Percentiles rank a stretch among this genome's conserved stretches.
These are phyloP conservation scores for Posidonia oceanica DNA, from an alignment of 116 monocot species.

Conservation along the genomic window DNA sequence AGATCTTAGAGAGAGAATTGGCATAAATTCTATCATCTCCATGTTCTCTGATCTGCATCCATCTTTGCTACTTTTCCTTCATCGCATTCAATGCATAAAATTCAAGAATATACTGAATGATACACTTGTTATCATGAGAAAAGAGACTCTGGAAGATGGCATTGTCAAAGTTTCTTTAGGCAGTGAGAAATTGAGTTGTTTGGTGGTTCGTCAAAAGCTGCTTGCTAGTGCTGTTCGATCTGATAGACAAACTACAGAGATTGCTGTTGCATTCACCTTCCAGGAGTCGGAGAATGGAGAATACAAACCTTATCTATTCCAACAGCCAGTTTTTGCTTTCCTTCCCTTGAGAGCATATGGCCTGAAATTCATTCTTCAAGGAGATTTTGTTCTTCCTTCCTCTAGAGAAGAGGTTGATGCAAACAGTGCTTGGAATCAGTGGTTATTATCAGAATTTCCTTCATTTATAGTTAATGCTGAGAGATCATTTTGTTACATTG, in stretches of 20 bases:
- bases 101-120: constrained; percentile 63
- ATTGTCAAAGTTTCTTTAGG: constrained; percentile 80
- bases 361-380: constrained; percentile 95
- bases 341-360: constrained; percentile 92
- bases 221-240: constrained; percentile 31
- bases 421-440: constrained; percentile 97
- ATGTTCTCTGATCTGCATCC: constrained; percentile 98
- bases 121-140: constrained; percentile 56
- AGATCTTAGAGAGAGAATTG: constrained; percentile 25
- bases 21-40: constrained; percentile 44
- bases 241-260: constrained; percentile 80
- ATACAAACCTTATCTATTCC: constrained; percentile 51
- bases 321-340: constrained; percentile 97
- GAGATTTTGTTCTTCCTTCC: constrained; percentile 92
- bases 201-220: constrained; percentile 61
- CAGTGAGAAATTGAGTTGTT: constrained; percentile 72
- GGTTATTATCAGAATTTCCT: constrained; percentile 89
- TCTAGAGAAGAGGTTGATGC: constrained; percentile 99
- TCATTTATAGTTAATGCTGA: constrained; percentile 61
- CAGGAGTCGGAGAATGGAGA: constrained; percentile 45
- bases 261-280: constrained; percentile 84
- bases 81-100: constrained; percentile 69
- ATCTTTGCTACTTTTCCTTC: constrained; percentile 82
- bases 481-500: constrained; percentile 45
- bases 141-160: constrained; percentile 50